Evolutionary conservation across 2,329 filamentous ascomycete species (phyloP).

Genomic region (Sarocladium kiliense): DNA sequence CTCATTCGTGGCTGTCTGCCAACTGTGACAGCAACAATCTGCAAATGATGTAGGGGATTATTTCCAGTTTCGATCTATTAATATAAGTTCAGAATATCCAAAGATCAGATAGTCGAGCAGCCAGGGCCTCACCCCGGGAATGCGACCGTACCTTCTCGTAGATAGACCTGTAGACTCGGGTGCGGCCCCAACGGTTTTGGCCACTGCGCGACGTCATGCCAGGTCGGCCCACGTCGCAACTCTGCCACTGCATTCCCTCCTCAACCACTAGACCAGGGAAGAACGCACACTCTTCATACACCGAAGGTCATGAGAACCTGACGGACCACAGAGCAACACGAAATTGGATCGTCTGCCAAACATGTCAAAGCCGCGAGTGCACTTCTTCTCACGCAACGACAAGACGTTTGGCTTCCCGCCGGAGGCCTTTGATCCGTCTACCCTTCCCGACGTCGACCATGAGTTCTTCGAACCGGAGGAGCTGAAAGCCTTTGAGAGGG

Average conservation of each 20-base stretch:
- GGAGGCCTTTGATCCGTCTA: slow-evolving; percentile 61
- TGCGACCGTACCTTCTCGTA: too few relatives aligned
- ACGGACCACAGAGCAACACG: neutral
- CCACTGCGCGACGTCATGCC: slow-evolving; percentile 8
- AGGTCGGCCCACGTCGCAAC: neutral
- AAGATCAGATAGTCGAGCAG: too few relatives aligned
- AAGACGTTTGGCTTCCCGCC: slow-evolving; percentile 51
- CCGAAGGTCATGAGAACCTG: neutral
- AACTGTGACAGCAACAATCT: too few relatives aligned
- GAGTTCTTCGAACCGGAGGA: slow-evolving; percentile 73
- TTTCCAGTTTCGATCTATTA: too few relatives aligned
- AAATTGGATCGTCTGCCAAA: neutral
- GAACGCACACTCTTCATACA: neutral
- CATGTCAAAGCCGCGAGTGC: slow-evolving; percentile 15
- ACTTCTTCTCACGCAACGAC: slow-evolving; percentile 21
- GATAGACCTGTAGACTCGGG: neutral
- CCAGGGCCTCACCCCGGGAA: too few relatives aligned
- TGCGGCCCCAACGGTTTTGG: slow-evolving; percentile 6
- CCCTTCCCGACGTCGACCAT: slow-evolving; percentile 72
- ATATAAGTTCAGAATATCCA: too few relatives aligned
- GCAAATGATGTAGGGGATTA: too few relatives aligned
- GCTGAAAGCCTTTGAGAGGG: slow-evolving; percentile 72
- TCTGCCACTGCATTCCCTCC: neutral
- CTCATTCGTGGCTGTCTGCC: too few relatives aligned
- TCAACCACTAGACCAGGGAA: neutral